Evolutionary conservation across 139 green algal genomes (phyloP).

Genomic region (Penium margaritaceum): DNA sequence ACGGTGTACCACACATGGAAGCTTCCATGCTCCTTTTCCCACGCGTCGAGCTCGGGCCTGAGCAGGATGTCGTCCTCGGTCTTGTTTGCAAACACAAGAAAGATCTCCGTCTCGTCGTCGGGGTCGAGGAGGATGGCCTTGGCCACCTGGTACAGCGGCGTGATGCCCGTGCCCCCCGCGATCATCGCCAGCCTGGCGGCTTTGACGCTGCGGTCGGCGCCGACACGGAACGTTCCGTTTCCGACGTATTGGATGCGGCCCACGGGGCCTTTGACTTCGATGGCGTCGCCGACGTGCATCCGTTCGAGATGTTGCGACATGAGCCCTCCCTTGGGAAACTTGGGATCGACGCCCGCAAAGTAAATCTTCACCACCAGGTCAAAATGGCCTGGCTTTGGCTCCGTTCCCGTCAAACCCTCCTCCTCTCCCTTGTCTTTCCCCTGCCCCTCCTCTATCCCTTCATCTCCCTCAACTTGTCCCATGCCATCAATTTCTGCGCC

Average conservation of each 20-base stretch:
- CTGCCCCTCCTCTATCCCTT: too few species aligned
- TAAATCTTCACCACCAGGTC: constrained; percentile 91
- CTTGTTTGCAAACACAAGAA: constrained; percentile 87
- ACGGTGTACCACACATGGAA: constrained; percentile 50
- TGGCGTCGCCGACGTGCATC: constrained; percentile 75
- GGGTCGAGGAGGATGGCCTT: constrained; percentile 70
- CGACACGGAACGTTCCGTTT: constrained; percentile 44
- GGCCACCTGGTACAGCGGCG: constrained; percentile 50
- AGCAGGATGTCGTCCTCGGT: constrained; percentile 89
- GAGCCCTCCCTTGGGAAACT: constrained; percentile 81
- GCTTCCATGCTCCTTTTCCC: background rate
- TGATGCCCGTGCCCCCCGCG: constrained; percentile 85
- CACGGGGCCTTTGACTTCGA: constrained; percentile 85
- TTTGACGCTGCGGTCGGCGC: constrained; percentile 33
- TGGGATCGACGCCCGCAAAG: constrained; percentile 67
- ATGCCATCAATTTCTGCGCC: too few species aligned
- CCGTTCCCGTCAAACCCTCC: too few species aligned
- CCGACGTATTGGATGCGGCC: constrained; percentile 82
- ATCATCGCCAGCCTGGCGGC: constrained; percentile 82
- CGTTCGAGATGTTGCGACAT: constrained; percentile 66
- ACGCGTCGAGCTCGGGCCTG: constrained; percentile 73
- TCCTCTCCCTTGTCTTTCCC: too few species aligned
- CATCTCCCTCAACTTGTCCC: too few species aligned
- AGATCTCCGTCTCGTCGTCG: constrained; percentile 71
- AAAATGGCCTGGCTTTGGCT: too few species aligned